Evolutionary conservation across 2,329 filamentous ascomycete genomes (phyloP), one percentile per base, ranked within the genome.

Genomic region (Hypoxylon sp.): DNA sequence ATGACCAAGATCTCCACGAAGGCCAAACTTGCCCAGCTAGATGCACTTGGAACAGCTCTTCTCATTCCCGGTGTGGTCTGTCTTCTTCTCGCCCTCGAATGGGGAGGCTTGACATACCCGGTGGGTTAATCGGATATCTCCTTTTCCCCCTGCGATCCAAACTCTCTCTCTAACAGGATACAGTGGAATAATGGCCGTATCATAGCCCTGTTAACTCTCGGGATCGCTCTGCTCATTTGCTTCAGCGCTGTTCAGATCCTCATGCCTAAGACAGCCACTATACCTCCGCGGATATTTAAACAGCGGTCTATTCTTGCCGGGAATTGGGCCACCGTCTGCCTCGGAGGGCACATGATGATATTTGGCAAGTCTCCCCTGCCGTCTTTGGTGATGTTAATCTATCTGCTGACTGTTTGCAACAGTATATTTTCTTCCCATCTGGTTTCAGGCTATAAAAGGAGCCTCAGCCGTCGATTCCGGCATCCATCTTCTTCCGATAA

Each of bases 1-100:
- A 46, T 31, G 17, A 57, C 58, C 13, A 61, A 35, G 50, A 58
- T 53, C 52, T 53, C 35, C n/a, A 50, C 1, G 47, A 67, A 57
- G 32, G 61, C 53, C 11, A 68, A 65, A 27, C 21, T 75, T 6
- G 48, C 47, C 5, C 67, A 65, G 10, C 51, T 75, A 6, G 71
- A 74, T 50, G 68, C 62, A 2, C 29, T 71, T 8, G 73, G 73
- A 10, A 61, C 61, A 19, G 4, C 51, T 6, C 29, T 70, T 11
- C 50, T 72, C 24, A 47, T 69, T 17, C 66, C 61, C 2, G 56
- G 78, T 17, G 79, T 82, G 6, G 74, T 39, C 71, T 84, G 80
- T 59, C 78, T 84, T 10, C 69, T 83, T 0, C 73, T 85, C 10
- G 82, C 82, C 11, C 75, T 85, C 7, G 80, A 83, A 62, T 84